Conservation (phyloP, 2,329 filamentous ascomycete genomes). For the Graphiopsis chlorocephala region DNA sequence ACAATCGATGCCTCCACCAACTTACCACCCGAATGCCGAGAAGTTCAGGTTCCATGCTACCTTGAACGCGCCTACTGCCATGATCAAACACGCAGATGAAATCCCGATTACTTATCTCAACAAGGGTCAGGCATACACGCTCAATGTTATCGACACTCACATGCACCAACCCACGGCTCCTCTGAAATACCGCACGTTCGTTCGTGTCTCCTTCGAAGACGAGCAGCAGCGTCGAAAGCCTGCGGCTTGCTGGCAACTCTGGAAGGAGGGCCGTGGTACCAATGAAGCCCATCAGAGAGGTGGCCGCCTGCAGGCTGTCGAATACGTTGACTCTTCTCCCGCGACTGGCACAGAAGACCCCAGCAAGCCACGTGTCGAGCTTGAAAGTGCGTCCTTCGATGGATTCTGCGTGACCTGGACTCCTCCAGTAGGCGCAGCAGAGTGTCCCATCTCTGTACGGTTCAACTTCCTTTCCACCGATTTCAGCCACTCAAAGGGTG, state of each 20-base stretch:
- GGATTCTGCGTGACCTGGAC: conserved; percentile 87
- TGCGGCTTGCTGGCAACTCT: conserved; percentile 80
- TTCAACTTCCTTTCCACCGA: conserved; percentile 99
- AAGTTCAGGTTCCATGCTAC: conserved; percentile 86
- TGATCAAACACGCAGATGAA: conserved; percentile 86
- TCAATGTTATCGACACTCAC: conserved; percentile 77
- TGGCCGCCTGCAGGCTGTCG: conserved; percentile 88
- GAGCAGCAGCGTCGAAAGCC: conserved; percentile 86
- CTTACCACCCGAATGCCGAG: conserved; percentile 42
- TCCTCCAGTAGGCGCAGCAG: conserved; percentile 65
- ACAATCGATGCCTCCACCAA: conserved; percentile 46
- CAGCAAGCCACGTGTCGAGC: conserved; percentile 46
- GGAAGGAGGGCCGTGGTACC: conserved; percentile 94
- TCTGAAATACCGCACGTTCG: conserved; percentile 80
- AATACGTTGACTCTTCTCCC: conserved; percentile 73
- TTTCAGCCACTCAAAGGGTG: conserved; percentile 97
- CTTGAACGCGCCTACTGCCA: conserved; percentile 90
- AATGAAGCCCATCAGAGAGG: conserved; percentile 93
- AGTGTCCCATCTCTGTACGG: conserved; percentile 84
- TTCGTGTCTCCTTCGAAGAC: conserved; percentile 96
- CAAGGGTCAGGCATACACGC: conserved; percentile 90
- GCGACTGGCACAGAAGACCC: conserved; percentile 52
- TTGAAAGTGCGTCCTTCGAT: conserved; percentile 74
- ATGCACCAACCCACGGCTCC: conserved; percentile 57
- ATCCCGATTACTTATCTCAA: conserved; percentile 98